Base-by-base conservation (phyloP, 345 rosid species). In the Hibiscus trionum region DNA sequence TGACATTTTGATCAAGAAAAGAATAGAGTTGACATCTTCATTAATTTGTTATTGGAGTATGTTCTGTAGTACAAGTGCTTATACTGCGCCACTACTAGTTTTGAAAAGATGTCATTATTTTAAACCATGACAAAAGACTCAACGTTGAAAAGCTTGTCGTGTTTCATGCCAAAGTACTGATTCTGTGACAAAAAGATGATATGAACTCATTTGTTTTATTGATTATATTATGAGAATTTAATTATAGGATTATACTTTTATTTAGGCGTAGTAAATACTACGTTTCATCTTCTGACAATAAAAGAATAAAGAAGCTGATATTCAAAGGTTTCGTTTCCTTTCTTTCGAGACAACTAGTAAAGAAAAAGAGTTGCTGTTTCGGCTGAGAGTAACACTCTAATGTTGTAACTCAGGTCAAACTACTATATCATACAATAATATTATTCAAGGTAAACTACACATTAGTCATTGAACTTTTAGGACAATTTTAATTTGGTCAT, bases 301-400 rank as follows among this genome's bases (percentile, higher is more conserved):
- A 2, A 44, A 44, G 47, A 44, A 44, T 0, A 19, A 53, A 70
- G 5, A 53, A 11, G 5, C 0, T 8, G 16, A 71, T 65, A 69
- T 76, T 74, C 79, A 17, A 7, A 55, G 50, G 78, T 42, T 73
- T 70, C 68, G 47, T 77, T 67, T 62, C 73, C 69, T 75, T 49
- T 42, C 63, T 47, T 49, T 27, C 4, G 72, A 26, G 24, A 69
- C 68, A 62, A 63, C 2, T 31, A 53, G 10, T 15, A 1, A 17
- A 12, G 29, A 6, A 0, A 39, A 37, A 24, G 10, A 46, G 52
- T n/a, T 1, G 49, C 4, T 17, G 15, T 63, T 37, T n/a, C 69
- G 19, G 14, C 44, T 39, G 44, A 39, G 44, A 39, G 44, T 39
- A 35, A 39, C 44, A 7, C 44, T 37, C 42, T 39, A 7, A 8